Base-by-base conservation (phyloP, 257 asterid genomes). In the Schizonepeta tenuifolia region DNA sequence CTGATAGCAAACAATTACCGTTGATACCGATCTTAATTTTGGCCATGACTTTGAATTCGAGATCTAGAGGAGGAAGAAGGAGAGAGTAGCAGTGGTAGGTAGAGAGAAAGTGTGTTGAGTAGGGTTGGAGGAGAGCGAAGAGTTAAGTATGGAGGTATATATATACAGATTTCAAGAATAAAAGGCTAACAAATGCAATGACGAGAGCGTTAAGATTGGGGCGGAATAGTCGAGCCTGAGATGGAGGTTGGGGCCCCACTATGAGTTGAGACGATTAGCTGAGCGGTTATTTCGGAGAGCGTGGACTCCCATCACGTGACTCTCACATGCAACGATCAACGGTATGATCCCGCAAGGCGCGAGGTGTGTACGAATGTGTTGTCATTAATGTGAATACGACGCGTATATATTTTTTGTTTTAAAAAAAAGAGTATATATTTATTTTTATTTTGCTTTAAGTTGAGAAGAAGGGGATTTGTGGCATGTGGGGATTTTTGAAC, bases 11-110 rank as follows among this genome's bases (percentile, higher is more conserved):
- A 24, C 31, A 22, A 3, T 57, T 78, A 91, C 97, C 97, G 64
- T 91, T 91, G 80, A 91, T 91, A 72, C 96, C 97, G 77, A 91
- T 89, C 88, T 91, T 91, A 71, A 91, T 78, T 60, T 91, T 91
- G 31, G 72, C 96, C 95, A 86, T 89, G 79, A 8, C 18, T 62
- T 57, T 49, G 85, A 57, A 79, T 31, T 67, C 31, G 79, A 57
- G 68, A 61, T 76, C 60, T 54, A 61, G 50, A 62, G 49, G 10
- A 62, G 49, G 10, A 51, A 11, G 38, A 26, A 57, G 40, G 9
- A 2, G 24, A 63, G 72, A 40, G 53, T 50, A 17, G 70, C 26
- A 8, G 33, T 35, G 8, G 28, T 46, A 3, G 59, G 28, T 20
- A 21, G 60, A 54, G 61, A 62, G 73, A n/a, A n/a, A 35, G 55